Evolutionary conservation across 768 basidiomycete genomes (phyloP).

Genomic region (Auriculariales sp.): DNA sequence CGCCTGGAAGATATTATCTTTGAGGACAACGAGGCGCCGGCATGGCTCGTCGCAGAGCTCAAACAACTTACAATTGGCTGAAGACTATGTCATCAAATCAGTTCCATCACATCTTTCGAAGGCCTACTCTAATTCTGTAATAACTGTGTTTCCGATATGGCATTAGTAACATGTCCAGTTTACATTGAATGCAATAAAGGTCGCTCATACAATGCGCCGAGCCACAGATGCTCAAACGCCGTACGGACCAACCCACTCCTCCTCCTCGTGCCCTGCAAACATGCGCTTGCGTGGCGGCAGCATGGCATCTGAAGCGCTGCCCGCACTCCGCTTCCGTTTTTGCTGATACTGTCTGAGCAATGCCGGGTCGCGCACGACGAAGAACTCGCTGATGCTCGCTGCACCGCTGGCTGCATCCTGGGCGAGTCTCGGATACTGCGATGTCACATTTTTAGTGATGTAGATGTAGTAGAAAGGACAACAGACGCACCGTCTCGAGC

Average conservation of each 20-base stretch:
- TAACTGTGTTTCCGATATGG: no score
- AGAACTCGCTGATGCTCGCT: not conserved
- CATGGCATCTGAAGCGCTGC: not conserved
- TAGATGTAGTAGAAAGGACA: not conserved
- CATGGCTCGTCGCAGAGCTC: no score
- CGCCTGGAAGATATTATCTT: no score
- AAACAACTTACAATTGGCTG: no score
- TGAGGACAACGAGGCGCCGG: no score
- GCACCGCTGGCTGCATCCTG: not conserved
- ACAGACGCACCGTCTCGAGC: conserved; percentile 20
- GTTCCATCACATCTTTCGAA: no score
- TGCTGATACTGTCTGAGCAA: not conserved
- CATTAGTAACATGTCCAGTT: no score
- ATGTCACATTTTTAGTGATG: not conserved
- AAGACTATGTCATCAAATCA: no score
- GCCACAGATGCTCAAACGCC: conserved; percentile 5
- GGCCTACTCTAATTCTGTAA: no score
- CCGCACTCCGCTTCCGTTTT: not conserved
- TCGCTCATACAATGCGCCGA: no score
- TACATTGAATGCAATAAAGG: no score
- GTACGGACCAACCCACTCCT: conserved; percentile 9
- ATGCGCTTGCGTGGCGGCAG: not conserved
- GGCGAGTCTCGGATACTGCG: not conserved
- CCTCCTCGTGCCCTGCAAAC: not conserved
- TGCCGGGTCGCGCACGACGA: not conserved